These are phyloP conservation scores for Ambrosia artemisiifolia DNA, from an alignment of 129 eudicot species.

Conservation along the genomic window DNA sequence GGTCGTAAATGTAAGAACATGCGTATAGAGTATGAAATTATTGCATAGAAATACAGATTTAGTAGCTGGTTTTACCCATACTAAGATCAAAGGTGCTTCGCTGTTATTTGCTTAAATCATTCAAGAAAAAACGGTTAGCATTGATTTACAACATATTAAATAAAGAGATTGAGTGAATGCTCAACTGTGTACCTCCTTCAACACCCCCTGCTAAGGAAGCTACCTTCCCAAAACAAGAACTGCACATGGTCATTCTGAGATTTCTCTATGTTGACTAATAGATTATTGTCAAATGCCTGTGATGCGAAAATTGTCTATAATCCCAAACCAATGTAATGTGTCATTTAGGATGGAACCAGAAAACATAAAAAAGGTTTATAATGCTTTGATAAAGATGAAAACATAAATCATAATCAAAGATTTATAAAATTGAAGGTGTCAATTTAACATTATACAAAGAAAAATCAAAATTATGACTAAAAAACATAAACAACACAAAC, in stretches of 20 bases:
- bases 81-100: constrained; percentile 19
- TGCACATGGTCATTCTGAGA: constrained; percentile 44
- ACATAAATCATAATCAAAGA: not conserved
- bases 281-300: constrained; percentile 10
- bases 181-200: constrained; percentile 44
- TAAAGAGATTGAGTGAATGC: not conserved
- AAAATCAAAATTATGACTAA: not conserved
- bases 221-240: constrained; percentile 42
- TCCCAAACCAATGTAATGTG: not conserved
- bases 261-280: constrained; percentile 25
- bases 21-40: too few relatives aligned
- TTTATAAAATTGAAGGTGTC: not conserved
- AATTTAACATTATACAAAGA: not conserved
- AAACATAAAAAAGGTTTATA: too few relatives aligned
- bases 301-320: constrained; percentile 13
- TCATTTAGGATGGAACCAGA: too few relatives aligned
- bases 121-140: not conserved
- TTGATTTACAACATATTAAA: not conserved
- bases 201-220: constrained; percentile 25
- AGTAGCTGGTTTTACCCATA: constrained; percentile 16
- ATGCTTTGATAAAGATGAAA: not conserved
- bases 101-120: too few relatives aligned
- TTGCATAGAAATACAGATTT: too few relatives aligned
- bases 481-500: not conserved
- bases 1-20: not conserved